Percentiles rank a stretch among this genome's conserved stretches.
Evolutionary conservation across 108 stramenopile species (phyloP).

Genomic region (Skeletonema costatum): DNA sequence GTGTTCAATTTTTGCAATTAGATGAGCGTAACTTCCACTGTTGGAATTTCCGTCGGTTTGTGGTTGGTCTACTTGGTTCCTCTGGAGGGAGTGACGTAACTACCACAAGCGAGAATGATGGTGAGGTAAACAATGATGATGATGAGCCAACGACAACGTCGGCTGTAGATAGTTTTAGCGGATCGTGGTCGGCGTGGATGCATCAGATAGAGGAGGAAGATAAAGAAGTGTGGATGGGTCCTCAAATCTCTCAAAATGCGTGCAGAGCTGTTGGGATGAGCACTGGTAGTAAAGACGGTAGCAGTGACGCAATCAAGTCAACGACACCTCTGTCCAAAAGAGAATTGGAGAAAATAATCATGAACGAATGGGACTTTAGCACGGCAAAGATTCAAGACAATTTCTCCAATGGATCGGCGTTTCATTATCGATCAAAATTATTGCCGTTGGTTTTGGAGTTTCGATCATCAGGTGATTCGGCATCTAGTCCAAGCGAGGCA

Average conservation of each 20-base stretch:
- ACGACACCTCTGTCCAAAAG: constrained; percentile 10
- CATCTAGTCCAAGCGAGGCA: background rate
- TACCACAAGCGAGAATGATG: background rate
- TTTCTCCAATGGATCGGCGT: constrained; percentile 98
- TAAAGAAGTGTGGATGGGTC: constrained; percentile 49
- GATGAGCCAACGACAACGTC: background rate
- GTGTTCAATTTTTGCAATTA: constrained; percentile 73
- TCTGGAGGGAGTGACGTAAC: constrained; percentile 24
- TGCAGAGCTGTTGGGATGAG: constrained; percentile 5
- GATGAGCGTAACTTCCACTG: constrained; percentile 99
- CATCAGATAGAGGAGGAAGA: background rate
- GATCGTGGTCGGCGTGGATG: constrained; percentile 37
- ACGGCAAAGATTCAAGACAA: constrained; percentile 85
- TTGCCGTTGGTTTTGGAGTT: constrained; percentile 53
- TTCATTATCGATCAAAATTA: constrained; percentile 92
- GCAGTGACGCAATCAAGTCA: background rate
- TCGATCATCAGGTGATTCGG: constrained; percentile 6
- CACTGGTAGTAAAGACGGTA: background rate
- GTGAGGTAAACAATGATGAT: background rate
- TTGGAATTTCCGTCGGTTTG: constrained; percentile 96
- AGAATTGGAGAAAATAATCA: constrained; percentile 43
- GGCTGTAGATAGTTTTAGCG: constrained; percentile 8
- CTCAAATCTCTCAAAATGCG: constrained; percentile 46
- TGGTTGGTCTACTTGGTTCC: constrained; percentile 46
- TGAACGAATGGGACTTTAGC: constrained; percentile 90